These are phyloP conservation scores for Cyberlindnera maclurae DNA, from an alignment of 805 yeast species.

Conservation along the genomic window DNA sequence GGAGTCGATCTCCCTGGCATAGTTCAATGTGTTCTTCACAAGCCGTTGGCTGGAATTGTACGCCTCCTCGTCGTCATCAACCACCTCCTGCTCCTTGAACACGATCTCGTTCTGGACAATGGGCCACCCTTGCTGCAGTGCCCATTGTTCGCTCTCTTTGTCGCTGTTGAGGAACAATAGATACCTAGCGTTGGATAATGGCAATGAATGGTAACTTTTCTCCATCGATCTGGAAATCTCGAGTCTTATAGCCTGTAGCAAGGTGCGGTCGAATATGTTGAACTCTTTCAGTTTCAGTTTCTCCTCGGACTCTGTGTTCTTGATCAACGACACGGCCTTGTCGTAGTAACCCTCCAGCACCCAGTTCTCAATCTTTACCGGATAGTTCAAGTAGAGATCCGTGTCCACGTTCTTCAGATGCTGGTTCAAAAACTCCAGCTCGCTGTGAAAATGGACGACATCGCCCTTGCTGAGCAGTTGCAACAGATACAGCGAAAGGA, in stretches of 20 bases:
- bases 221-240: constrained; percentile 85
- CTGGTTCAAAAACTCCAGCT: constrained; percentile 62
- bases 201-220: constrained; percentile 66
- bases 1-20: constrained; percentile 88
- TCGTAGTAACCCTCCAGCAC: constrained; percentile 95
- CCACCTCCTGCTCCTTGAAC: constrained; percentile 25
- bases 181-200: constrained; percentile 75
- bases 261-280: constrained; percentile 65
- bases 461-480: constrained; percentile 76
- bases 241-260: constrained; percentile 70
- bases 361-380: constrained; percentile 85
- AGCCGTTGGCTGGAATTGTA: constrained; percentile 33
- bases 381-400: constrained; percentile 71
- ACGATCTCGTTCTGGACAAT: constrained; percentile 44
- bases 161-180: constrained; percentile 64
- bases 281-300: constrained; percentile 56
- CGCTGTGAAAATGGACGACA: constrained; percentile 84
- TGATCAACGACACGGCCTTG: constrained; percentile 36
- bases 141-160: constrained; percentile 45
- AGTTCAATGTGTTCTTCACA: constrained; percentile 68
- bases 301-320: constrained; percentile 24
- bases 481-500: constrained; percentile 70
- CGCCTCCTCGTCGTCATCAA: constrained; percentile 2
- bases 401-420: constrained; percentile 40
- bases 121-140: constrained; percentile 51